Base-by-base conservation (phyloP, 2,329 filamentous ascomycete species). In the Thielaviopsis musarum region DNA sequence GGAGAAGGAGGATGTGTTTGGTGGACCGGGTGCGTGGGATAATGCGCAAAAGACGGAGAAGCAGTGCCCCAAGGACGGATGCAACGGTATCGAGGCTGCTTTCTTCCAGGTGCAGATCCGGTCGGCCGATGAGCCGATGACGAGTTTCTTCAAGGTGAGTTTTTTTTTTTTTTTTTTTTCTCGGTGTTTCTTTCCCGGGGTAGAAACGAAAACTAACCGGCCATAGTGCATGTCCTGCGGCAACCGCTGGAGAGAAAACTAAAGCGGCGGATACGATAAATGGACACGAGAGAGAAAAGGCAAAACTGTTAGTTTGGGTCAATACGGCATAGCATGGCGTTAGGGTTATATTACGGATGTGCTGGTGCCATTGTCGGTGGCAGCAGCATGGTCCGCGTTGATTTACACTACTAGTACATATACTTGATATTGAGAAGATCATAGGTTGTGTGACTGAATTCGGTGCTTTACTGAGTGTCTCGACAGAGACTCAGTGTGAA, bases 71-170 rank as follows among this genome's bases (percentile, higher is more conserved):
- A 83, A 83, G 63, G 83, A 90, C 49, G 78, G 78, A 60, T 98
- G 93, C 75, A 79, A 87, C 67, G 89, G 89, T 63, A 79, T 82
- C 62, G 83, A 89, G 74, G 93, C 93, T 3, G 94, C 91, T 64
- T 97, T 91, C 75, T 95, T 91, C 76, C 89, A 95, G 77, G 83
- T 97, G 66, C 93, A 98, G 78, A 97, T 97, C 73, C 84, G 93
- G 66, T 95, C 89, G 76, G 93, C 93, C 57, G 93, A 98, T 74
- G 93, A 98, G 77, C 93, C 93, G 62, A 96, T 95, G 87, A 98
- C 93, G 65, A 91, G 84, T 62, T 97, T 97, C 73, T 94, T 85
- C 74, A 93, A 90, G 81, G 87, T 88, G n/a, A 26, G 61, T 38
- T 26, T 52, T 7, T 15, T 17, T 24, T 51, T 28, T 52, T 69